Conservation (phyloP, 257 asterid species). For the Cynanchum wilfordii region DNA sequence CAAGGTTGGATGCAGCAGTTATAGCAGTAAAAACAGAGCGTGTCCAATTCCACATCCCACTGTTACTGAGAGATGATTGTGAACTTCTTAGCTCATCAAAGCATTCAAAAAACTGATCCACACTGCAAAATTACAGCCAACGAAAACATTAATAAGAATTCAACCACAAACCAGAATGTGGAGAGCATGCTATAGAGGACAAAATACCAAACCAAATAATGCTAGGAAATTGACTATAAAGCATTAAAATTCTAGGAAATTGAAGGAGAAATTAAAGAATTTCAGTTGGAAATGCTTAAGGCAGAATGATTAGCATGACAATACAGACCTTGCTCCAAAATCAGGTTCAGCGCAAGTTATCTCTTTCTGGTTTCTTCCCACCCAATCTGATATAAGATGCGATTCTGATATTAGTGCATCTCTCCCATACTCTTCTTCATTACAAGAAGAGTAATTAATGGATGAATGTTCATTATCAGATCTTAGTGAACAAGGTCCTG, state of each 20-base stretch:
- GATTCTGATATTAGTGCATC: slow-evolving; percentile 70
- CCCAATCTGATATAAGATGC: slow-evolving; percentile 90
- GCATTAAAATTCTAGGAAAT: background rate
- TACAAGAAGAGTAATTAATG: slow-evolving; percentile 24
- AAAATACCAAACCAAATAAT: slow-evolving; percentile 4
- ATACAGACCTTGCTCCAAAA: slow-evolving; percentile 87
- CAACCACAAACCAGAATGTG: slow-evolving; percentile 4
- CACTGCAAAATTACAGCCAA: slow-evolving; percentile 44
- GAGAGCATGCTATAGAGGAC: background rate
- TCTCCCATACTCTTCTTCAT: slow-evolving; percentile 45
- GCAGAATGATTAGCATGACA: slow-evolving; percentile 9
- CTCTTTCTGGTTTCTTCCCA: slow-evolving; percentile 45
- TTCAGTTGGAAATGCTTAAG: background rate
- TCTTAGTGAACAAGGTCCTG: slow-evolving; percentile 37
- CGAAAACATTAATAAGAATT: slow-evolving; percentile 21
- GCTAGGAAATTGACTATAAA: background rate
- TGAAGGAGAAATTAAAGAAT: slow-evolving; percentile 3
- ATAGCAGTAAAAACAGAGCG: slow-evolving; percentile 87
- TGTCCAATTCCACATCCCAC: slow-evolving; percentile 99
- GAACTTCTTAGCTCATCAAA: slow-evolving; percentile 89
- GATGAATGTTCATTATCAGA: slow-evolving; percentile 35
- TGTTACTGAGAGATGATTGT: slow-evolving; percentile 87
- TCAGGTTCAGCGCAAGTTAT: slow-evolving; percentile 62
- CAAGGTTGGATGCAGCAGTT: slow-evolving; percentile 96
- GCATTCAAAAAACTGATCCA: slow-evolving; percentile 97